These are phyloP conservation scores for Arabidopsis arenosa DNA, from an alignment of 345 rosid species.

Conservation along the genomic window DNA sequence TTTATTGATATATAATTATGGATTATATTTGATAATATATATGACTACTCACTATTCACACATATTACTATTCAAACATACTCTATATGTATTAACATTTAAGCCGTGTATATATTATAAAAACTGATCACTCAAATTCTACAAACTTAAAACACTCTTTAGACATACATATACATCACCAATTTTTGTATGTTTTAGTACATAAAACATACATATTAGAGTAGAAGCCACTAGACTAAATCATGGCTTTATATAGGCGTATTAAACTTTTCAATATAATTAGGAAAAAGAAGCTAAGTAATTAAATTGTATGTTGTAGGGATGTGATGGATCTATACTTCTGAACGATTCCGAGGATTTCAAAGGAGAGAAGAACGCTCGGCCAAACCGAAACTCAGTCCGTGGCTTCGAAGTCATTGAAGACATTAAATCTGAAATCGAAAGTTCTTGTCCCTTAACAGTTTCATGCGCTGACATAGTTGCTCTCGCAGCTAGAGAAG, in stretches of 20 bases:
- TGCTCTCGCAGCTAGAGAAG: conserved; percentile 84
- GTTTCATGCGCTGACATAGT: conserved; percentile 83
- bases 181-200: background rate
- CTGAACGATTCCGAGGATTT: conserved; percentile 67
- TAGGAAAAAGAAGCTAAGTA: background rate
- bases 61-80: background rate
- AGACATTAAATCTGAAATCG: conserved; percentile 67
- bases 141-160: background rate
- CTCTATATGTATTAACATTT: background rate
- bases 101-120: background rate
- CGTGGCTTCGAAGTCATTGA: conserved; percentile 85
- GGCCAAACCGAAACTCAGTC: conserved; percentile 68
- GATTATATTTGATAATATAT: background rate
- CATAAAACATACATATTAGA: background rate
- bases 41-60: background rate
- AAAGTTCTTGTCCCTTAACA: conserved; percentile 64
- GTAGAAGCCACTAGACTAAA: background rate
- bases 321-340: conserved; percentile 83
- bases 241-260: too few relatives aligned
- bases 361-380: conserved; percentile 74
- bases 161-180: too few relatives aligned
- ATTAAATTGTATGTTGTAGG: conserved; percentile 41
- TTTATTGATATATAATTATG: background rate
- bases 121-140: background rate
- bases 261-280: background rate